Evolutionary conservation across 1,284 basidiomycete genomes (phyloP), one percentile per base, ranked within the genome.

Genomic region (Fomitiporia mediterranea): DNA sequence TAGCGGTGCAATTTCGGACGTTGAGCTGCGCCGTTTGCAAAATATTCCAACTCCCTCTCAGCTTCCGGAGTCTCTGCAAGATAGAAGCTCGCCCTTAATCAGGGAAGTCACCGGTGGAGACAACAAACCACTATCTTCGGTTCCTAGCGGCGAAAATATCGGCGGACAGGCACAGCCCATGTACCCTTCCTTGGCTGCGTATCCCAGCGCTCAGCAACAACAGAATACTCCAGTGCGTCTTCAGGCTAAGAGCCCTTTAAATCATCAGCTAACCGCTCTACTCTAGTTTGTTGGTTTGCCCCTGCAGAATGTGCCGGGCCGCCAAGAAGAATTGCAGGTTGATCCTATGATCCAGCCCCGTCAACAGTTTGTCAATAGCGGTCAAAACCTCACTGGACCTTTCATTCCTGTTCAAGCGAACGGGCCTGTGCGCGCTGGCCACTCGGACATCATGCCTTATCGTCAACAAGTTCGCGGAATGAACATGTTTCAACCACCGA

Each of bases 21-120:
- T 83, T 49, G 86, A 89, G 60, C 74, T 89, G 58, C 81, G 82
- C 60, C 84, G 86, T 62, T 72, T 89, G 56, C 85, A 86, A 66
- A 83, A 86, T 64, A 80, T 76, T 39, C 35, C 34, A 11, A 60
- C 59, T 1, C 51, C 55, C 4, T 52, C 53, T 19, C 59, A 60
- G 40, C 52, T 56, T 51, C 59, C 56, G 15, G 51, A 55, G 21
- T 55, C 56, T 40, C 34, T 56, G 17, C 58, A 60, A 28, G 58
- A 60, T 38, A 60, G 51, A 53, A 44, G 50, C 3, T 53, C 54
- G n/a, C 49, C 58, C 23, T 28, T 59, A 27, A 54, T 52, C 17
- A 32, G 55, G 37, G 58, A 60, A 34, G 55, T 46, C 3, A 53
- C 27, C 40, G 55, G 51, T 13, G 40, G 32, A 17, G 58, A 60